phyloP scores from a whole-genome alignment of 2,329 filamentous ascomycete genomes.

The Epichloe glyceriae region DNA sequence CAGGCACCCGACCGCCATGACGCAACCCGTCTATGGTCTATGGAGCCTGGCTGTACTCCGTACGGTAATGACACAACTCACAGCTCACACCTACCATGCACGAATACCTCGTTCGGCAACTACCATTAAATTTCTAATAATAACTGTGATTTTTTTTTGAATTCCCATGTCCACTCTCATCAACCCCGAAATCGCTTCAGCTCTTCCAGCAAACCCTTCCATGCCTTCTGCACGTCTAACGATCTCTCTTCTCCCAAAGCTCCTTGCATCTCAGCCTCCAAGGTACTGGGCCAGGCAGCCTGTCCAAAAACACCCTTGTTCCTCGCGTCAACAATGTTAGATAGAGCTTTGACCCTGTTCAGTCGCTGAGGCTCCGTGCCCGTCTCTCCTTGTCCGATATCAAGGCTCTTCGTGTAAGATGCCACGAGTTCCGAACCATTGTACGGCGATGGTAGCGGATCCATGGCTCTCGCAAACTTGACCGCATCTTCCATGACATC shows the following conservation, averaged over 20 bases:
- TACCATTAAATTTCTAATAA: neutral
- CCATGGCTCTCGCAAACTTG: slow-evolving; percentile 9
- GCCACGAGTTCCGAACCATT: slow-evolving; percentile 13
- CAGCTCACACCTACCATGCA: too few species aligned
- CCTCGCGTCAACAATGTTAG: slow-evolving; percentile 28
- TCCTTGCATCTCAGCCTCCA: slow-evolving; percentile 19
- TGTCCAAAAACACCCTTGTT: slow-evolving; percentile 30
- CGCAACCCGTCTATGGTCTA: slow-evolving; percentile 12
- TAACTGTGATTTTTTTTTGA: neutral
- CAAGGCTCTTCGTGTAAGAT: slow-evolving; percentile 33
- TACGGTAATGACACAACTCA: too few species aligned
- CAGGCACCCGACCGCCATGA: slow-evolving; percentile 21
- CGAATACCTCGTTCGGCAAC: neutral
- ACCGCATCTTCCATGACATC: slow-evolving; percentile 33
- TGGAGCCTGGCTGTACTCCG: too few species aligned
- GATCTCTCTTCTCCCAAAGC: slow-evolving; percentile 30
- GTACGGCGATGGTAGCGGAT: slow-evolving; percentile 10
- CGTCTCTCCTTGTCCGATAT: slow-evolving; percentile 30
- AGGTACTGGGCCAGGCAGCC: slow-evolving; percentile 13
- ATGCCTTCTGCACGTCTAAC: slow-evolving; percentile 30
- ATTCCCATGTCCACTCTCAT: neutral
- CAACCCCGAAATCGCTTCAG: slow-evolving; percentile 8
- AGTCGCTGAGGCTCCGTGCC: slow-evolving; percentile 40
- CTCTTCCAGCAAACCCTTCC: slow-evolving; percentile 24
- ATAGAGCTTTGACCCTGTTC: slow-evolving; percentile 32